phyloP scores from a whole-genome alignment of 2,329 filamentous ascomycete genomes.

The Ramularia endophylla region DNA sequence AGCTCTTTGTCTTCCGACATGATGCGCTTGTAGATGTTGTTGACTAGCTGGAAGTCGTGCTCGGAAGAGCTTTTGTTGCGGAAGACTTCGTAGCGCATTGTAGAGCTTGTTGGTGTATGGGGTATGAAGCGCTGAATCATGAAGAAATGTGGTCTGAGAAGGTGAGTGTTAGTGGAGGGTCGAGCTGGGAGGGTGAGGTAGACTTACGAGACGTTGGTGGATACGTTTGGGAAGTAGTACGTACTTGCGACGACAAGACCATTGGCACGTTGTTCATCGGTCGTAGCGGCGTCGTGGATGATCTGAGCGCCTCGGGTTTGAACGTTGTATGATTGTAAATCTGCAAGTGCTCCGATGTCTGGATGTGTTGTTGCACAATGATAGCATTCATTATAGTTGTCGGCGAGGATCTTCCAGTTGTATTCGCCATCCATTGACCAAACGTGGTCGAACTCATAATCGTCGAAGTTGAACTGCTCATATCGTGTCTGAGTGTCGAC shows the following conservation, averaged over 20 bases:
- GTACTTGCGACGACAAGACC: constrained; percentile 44
- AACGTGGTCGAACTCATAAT: constrained; percentile 53
- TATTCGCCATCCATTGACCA: constrained; percentile 54
- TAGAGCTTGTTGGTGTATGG: constrained; percentile 43
- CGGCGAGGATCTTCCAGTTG: constrained; percentile 57
- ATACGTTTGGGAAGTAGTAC: constrained; percentile 49
- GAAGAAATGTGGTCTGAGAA: constrained; percentile 54
- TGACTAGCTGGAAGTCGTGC: constrained; percentile 52
- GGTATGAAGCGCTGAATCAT: constrained; percentile 60
- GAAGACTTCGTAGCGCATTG: constrained; percentile 59
- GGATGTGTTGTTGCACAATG: constrained; percentile 57
- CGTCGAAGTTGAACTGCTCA: constrained; percentile 43
- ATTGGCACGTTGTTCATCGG: constrained; percentile 43
- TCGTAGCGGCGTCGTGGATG: constrained; percentile 43
- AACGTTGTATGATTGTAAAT: constrained; percentile 51
- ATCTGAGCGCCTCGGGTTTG: constrained; percentile 46
- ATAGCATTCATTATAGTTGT: constrained; percentile 64
- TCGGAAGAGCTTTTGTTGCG: constrained; percentile 56
- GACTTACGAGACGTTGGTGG: constrained; percentile 47
- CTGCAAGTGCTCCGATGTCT: constrained; percentile 51
- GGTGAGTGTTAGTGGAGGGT: constrained; percentile 1
- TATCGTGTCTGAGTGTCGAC: constrained; percentile 44
- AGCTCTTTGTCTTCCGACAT: constrained; percentile 61
- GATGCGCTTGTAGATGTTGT: constrained; percentile 56
- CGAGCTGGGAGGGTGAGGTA: not conserved